These are phyloP conservation scores for Diplotaxis tenuifolia DNA, from an alignment of 345 rosid genomes.

Conservation along the genomic window DNA sequence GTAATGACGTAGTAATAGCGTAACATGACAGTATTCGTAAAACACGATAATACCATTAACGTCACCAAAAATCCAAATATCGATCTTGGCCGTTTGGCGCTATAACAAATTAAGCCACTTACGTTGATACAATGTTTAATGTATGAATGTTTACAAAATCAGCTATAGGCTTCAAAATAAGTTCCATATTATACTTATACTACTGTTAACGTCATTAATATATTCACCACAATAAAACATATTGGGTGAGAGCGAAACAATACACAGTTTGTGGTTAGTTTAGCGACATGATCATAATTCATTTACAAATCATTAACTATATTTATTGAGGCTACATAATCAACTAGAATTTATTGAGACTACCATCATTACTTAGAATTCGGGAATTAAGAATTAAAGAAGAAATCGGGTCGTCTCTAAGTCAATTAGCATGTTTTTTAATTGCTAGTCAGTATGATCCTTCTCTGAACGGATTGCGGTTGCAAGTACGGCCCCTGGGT, in stretches of 20 bases:
- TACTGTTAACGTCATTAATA: background rate
- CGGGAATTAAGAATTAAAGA: background rate
- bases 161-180: background rate
- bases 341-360: too few species aligned
- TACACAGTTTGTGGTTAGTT: background rate
- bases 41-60: background rate
- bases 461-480: too few species aligned
- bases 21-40: background rate
- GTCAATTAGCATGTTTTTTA: background rate
- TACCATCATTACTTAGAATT: background rate
- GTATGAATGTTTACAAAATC: background rate
- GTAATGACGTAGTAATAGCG: background rate
- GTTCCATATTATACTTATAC: background rate
- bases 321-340: too few species aligned
- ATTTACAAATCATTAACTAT: background rate
- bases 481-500: too few species aligned
- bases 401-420: slow-evolving; percentile 4
- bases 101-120: background rate
- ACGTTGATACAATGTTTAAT: background rate
- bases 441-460: slow-evolving; percentile 21
- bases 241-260: background rate
- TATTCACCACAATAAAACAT: background rate
- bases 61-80: background rate
- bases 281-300: background rate
- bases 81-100: background rate